These are phyloP conservation scores for Gossypium raimondii DNA, from an alignment of 345 rosid genomes.

Conservation along the genomic window DNA sequence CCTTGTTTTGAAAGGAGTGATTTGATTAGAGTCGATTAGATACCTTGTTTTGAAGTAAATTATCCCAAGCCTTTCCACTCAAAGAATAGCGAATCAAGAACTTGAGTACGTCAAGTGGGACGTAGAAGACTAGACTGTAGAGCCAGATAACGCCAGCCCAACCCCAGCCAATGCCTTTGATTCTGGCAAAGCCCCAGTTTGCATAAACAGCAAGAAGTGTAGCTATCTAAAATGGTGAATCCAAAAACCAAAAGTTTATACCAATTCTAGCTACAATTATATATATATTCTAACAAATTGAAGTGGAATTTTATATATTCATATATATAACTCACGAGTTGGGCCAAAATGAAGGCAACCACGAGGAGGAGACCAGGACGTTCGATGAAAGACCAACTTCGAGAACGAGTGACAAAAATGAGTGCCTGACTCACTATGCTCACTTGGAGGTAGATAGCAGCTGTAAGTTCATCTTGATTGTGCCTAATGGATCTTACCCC, in stretches of 20 bases:
- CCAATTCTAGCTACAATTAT: background rate
- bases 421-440: constrained; percentile 9
- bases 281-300: background rate
- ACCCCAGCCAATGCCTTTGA: constrained; percentile 9
- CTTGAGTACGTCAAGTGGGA: constrained; percentile 7
- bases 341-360: background rate
- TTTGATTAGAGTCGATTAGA: background rate
- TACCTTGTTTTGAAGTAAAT: background rate
- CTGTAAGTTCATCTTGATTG: constrained; percentile 2
- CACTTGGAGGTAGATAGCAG: constrained; percentile 4
- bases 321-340: background rate
- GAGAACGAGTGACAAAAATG: constrained; percentile 11
- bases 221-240: background rate
- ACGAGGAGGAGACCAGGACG: constrained; percentile 6
- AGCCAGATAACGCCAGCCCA: constrained; percentile 12
- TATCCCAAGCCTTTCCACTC: constrained; percentile 2
- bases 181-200: background rate
- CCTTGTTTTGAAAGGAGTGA: background rate
- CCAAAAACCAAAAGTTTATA: background rate
- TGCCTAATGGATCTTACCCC: constrained; percentile 4
- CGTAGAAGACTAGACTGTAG: background rate
- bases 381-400: background rate
- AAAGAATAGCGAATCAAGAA: background rate
- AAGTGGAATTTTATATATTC: background rate
- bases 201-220: background rate